Conservation (phyloP, 2,329 filamentous ascomycete genomes). For the Sporothrix globosa region DNA sequence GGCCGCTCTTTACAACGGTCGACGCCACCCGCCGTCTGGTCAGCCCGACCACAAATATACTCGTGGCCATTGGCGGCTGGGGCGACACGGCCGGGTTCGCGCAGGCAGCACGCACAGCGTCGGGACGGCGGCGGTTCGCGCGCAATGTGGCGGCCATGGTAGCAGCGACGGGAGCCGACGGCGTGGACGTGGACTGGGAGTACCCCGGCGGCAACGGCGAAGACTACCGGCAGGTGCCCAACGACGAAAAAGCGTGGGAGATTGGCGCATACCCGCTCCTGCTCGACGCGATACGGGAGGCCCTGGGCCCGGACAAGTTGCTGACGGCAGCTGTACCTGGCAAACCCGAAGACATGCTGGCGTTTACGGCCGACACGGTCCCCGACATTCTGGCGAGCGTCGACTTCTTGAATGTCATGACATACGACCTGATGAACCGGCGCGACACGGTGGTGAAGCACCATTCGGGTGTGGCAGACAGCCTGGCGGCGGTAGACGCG, state of each 20-base stretch:
- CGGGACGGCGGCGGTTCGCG: constrained; percentile 62
- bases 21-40: constrained; percentile 54
- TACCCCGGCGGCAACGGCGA: constrained; percentile 66
- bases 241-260: constrained; percentile 61
- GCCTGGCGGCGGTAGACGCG: constrained; percentile 58
- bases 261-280: constrained; percentile 65
- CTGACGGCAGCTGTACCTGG: constrained; percentile 71
- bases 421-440: constrained; percentile 73
- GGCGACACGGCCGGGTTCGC: constrained; percentile 68
- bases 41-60: constrained; percentile 59
- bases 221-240: constrained; percentile 67
- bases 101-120: constrained; percentile 55
- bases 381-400: constrained; percentile 62
- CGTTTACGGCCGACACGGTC: constrained; percentile 61
- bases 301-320: constrained; percentile 60
- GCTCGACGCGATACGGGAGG: constrained; percentile 59
- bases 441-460: constrained; percentile 68
- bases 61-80: constrained; percentile 77
- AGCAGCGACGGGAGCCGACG: constrained; percentile 65
- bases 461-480: constrained; percentile 62
- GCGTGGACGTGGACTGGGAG: constrained; percentile 69
- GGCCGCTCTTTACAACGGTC: constrained; percentile 59
- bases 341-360: constrained; percentile 64
- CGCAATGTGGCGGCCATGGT: constrained; percentile 67
- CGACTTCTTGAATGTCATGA: constrained; percentile 73